Percentiles rank a stretch among this genome's conserved stretches.
Conservation (phyloP, 176 grass and related monocot species). For the Ensete glaucum region DNA sequence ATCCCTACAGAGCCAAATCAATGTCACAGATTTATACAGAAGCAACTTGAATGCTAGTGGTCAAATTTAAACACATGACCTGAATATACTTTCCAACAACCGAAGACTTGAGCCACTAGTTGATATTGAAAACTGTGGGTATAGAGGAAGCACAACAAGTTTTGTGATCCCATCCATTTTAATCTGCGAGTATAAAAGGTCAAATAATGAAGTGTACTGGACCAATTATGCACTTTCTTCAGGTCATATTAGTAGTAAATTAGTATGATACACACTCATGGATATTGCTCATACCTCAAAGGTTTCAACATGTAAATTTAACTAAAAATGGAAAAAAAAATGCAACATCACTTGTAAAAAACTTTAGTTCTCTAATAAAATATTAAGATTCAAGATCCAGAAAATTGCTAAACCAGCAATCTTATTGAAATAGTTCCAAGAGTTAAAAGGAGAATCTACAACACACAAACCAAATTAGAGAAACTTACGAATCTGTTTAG, state of each 20-base stretch:
- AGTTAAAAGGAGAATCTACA: too few species aligned
- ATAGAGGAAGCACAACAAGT: constrained; percentile 96
- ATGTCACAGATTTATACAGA: constrained; percentile 8
- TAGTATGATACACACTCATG: too few species aligned
- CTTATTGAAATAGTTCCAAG: too few species aligned
- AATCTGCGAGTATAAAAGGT: constrained; percentile 46
- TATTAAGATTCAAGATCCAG: too few species aligned
- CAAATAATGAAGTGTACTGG: neutral
- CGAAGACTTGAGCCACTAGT: constrained; percentile 98
- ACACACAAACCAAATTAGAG: too few species aligned
- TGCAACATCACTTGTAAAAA: neutral
- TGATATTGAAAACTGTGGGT: constrained; percentile 99
- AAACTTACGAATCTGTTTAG: too few species aligned
- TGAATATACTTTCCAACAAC: constrained; percentile 96
- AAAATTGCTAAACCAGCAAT: too few species aligned
- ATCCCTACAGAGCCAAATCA: constrained; percentile 50
- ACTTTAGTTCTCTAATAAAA: too few species aligned
- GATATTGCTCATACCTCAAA: too few species aligned
- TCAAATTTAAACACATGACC: constrained; percentile 33
- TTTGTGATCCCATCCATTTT: constrained; percentile 94
- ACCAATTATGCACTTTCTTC: neutral
- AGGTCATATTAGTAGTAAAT: too few species aligned
- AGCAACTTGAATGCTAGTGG: constrained; percentile 6
- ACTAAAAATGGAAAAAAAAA: too few species aligned
- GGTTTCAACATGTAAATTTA: too few species aligned